Conservation (phyloP, 2,329 filamentous ascomycete species). For the Lecanicillium sp. region DNA sequence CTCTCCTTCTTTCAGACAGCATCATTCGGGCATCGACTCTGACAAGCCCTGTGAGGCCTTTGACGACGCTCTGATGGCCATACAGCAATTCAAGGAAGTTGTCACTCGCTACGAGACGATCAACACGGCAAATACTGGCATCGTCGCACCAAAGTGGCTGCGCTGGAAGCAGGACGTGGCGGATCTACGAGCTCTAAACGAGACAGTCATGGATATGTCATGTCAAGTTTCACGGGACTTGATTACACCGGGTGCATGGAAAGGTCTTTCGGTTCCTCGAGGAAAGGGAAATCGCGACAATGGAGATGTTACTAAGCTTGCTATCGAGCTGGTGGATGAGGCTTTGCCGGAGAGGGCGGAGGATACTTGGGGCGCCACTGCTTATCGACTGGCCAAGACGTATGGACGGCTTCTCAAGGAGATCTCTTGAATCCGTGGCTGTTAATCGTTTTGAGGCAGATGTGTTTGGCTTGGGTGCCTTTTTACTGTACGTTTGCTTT, state of each 20-base stretch:
- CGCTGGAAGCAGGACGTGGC: conserved; percentile 25
- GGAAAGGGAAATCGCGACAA: conserved; percentile 1
- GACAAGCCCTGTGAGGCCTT: conserved; percentile 4
- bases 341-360: conserved; percentile 13
- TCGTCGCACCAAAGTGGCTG: conserved; percentile 18
- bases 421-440: conserved; percentile 8
- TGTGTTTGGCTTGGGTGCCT: too few relatives aligned
- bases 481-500: too few relatives aligned
- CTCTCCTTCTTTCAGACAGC: too few relatives aligned
- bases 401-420: conserved; percentile 16
- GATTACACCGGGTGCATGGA: conserved; percentile 16
- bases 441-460: too few relatives aligned
- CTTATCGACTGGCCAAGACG: conserved; percentile 18
- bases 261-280: not conserved
- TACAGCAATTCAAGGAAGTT: conserved; percentile 11
- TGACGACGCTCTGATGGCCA: conserved; percentile 1
- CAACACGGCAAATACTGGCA: conserved; percentile 11
- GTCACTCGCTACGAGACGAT: conserved; percentile 16
- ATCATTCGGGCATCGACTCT: too few relatives aligned
- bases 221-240: conserved; percentile 16
- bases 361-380: conserved; percentile 24
- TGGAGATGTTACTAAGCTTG: conserved; percentile 22
- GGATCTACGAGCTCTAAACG: conserved; percentile 20
- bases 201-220: conserved; percentile 15
- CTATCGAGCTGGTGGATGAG: conserved; percentile 23